phyloP scores from a whole-genome alignment of 306 rosid genomes.

The Corylus avellana region DNA sequence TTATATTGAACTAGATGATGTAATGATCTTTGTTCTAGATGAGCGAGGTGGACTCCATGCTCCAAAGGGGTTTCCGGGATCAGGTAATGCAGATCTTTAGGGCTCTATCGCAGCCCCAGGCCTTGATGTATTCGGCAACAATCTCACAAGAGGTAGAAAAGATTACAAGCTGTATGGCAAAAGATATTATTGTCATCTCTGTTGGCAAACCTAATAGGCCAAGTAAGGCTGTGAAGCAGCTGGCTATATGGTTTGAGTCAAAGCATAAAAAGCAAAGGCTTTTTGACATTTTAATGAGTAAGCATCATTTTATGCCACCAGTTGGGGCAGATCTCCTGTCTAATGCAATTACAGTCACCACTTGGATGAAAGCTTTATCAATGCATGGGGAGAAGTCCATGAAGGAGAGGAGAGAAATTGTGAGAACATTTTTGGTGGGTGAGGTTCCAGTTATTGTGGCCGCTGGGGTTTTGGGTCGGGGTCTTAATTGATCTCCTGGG shows the following conservation, averaged over 20 bases:
- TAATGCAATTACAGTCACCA: constrained; percentile 64
- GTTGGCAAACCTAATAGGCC: constrained; percentile 72
- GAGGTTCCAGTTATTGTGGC: constrained; percentile 81
- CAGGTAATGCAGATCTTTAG: constrained; percentile 75
- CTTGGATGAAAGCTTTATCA: constrained; percentile 65
- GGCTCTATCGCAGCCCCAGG: constrained; percentile 76
- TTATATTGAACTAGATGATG: constrained; percentile 60
- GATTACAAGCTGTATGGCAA: constrained; percentile 60
- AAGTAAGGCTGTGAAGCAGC: constrained; percentile 75
- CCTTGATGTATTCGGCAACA: constrained; percentile 82
- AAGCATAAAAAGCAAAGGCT: constrained; percentile 82
- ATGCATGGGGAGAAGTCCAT: constrained; percentile 86
- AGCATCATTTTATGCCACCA: constrained; percentile 83
- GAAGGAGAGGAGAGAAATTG: constrained; percentile 82
- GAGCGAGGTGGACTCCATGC: constrained; percentile 94
- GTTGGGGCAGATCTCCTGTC: constrained; percentile 82
- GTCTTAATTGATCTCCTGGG: constrained; percentile 62
- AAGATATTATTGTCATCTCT: constrained; percentile 46
- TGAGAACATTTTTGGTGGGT: constrained; percentile 64
- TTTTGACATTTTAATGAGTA: constrained; percentile 66
- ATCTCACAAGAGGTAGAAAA: constrained; percentile 66
- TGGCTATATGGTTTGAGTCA: constrained; percentile 79
- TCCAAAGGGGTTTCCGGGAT: constrained; percentile 75
- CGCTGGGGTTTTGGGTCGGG: constrained; percentile 85
- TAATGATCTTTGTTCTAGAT: constrained; percentile 67